These are phyloP conservation scores for Marsdenia floribunda DNA, from an alignment of 257 asterid species.

Conservation along the genomic window DNA sequence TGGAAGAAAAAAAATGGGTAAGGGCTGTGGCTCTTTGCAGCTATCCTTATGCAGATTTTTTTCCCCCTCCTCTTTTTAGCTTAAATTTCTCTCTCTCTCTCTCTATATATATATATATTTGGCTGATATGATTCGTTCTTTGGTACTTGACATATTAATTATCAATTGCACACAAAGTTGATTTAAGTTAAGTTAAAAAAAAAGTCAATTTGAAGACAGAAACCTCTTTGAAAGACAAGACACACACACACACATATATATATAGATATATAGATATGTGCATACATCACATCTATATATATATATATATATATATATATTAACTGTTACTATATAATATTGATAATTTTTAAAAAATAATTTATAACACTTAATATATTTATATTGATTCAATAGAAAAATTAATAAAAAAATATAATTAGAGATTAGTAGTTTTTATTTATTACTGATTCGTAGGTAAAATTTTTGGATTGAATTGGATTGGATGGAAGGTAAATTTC, in stretches of 20 bases:
- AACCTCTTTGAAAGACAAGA: constrained; percentile 31
- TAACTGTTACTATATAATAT: too few species aligned
- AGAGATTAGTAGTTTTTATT: too few species aligned
- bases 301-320: too few species aligned
- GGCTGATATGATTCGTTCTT: constrained; percentile 21
- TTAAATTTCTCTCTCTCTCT: too few species aligned
- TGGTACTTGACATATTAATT: constrained; percentile 18
- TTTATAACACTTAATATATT: too few species aligned
- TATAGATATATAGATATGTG: too few species aligned
- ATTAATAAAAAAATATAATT: too few species aligned
- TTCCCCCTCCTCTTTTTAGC: neutral
- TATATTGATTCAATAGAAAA: too few species aligned
- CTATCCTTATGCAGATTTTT: constrained; percentile 13
- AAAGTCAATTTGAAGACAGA: constrained; percentile 21
- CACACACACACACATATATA: neutral
- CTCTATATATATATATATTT: constrained; percentile 26
- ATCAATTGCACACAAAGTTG: neutral
- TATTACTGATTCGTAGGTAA: too few species aligned
- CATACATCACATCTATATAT: too few species aligned
- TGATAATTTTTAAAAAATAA: too few species aligned
- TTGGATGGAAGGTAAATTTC: neutral
- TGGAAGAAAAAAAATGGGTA: neutral
- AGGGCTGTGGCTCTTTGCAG: constrained; percentile 6
- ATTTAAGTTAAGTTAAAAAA: neutral
- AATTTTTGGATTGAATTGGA: neutral